Conservation (phyloP, 2,329 filamentous ascomycete species). For the Coniella vitis region DNA sequence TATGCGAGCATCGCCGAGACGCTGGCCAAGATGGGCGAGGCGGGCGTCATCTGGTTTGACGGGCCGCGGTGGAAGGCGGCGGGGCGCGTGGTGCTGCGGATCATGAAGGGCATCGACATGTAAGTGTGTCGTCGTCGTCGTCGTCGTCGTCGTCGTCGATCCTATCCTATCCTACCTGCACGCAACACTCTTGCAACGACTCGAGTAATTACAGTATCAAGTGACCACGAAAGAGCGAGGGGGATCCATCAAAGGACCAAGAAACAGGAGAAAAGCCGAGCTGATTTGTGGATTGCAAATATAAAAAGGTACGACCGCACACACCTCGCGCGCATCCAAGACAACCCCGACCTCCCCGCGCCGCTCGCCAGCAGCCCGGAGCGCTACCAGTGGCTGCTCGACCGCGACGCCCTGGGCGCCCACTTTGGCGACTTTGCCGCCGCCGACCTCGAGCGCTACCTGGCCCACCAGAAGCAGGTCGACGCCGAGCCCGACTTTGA, state of each 20-base stretch:
- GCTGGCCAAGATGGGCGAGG: constrained; percentile 30
- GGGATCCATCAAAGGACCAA: no score
- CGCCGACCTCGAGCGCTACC: constrained; percentile 5
- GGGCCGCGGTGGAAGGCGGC: constrained; percentile 32
- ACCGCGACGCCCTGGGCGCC: constrained; percentile 31
- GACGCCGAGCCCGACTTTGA: constrained; percentile 13
- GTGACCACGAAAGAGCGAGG: no score
- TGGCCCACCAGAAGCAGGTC: constrained; percentile 10
- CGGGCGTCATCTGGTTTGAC: constrained; percentile 38
- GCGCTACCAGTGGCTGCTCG: constrained; percentile 30
- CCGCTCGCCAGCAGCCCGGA: constrained; percentile 29
- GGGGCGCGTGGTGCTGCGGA: constrained; percentile 32
- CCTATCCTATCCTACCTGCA: no score
- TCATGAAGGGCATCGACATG: constrained; percentile 36
- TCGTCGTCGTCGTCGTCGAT: no score
- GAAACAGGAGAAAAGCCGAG: constrained; percentile 4
- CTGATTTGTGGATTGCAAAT: not conserved
- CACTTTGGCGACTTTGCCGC: constrained; percentile 28
- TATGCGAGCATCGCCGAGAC: constrained; percentile 32
- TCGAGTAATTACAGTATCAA: no score
- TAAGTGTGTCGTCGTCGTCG: constrained; percentile 25
- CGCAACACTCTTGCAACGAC: no score
- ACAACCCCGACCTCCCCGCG: constrained; percentile 35
- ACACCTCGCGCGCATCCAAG: constrained; percentile 24
- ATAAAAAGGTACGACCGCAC: constrained; percentile 18